Percentiles rank a stretch among this genome's conserved stretches.
phyloP scores from a whole-genome alignment of 768 basidiomycete species.

The Harrya chromipes region DNA sequence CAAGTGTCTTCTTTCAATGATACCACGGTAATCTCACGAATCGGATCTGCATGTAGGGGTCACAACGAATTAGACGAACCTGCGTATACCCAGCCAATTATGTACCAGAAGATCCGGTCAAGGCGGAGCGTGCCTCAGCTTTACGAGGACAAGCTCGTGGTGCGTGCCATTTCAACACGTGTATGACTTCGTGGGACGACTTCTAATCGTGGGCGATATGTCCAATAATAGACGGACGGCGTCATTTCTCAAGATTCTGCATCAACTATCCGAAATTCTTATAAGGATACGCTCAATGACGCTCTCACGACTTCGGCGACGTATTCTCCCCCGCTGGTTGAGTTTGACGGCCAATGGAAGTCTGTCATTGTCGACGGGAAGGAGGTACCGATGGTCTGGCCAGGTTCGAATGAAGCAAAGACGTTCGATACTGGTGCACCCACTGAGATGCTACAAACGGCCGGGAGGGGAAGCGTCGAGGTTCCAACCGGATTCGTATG shows the following conservation, averaged over 20 bases:
- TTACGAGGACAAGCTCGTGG: conserved; percentile 78
- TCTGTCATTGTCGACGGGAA: conserved; percentile 10
- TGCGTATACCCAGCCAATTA: conserved; percentile 81
- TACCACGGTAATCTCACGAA: background rate
- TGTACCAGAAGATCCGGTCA: conserved; percentile 85
- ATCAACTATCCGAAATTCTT: conserved; percentile 46
- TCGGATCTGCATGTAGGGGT: conserved; percentile 44
- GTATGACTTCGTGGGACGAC: background rate
- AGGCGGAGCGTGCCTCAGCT: conserved; percentile 75
- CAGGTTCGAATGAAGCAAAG: conserved; percentile 51
- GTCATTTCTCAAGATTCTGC: conserved; percentile 52
- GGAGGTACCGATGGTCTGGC: conserved; percentile 45
- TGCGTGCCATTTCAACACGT: conserved; percentile 34
- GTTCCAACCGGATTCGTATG: conserved; percentile 63
- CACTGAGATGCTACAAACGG: conserved; percentile 44
- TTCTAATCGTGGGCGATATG: background rate
- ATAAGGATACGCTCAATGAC: conserved; percentile 62
- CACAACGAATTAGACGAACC: conserved; percentile 91
- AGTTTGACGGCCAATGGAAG: conserved; percentile 67
- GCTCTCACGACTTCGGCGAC: conserved; percentile 50
- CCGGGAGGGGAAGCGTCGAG: conserved; percentile 68
- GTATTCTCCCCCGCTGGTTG: conserved; percentile 49
- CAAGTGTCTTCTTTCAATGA: conserved; percentile 25
- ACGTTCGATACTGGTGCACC: conserved; percentile 70
- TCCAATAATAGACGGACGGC: conserved; percentile 19